phyloP scores from a whole-genome alignment of 805 yeast species.

The Kodamaea sagamina region DNA sequence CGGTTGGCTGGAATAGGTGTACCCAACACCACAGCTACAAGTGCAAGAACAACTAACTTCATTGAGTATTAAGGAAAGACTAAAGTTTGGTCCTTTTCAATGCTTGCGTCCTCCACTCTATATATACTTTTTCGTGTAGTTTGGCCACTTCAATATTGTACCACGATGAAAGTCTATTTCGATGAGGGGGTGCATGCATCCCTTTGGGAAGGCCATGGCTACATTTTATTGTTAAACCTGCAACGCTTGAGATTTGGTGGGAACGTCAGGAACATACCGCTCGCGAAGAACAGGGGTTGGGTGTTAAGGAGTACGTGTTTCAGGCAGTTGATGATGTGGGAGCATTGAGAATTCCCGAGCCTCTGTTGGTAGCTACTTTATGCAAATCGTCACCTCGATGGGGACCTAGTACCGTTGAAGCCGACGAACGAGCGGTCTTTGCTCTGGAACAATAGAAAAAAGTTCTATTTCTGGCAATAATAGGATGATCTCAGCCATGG shows the following conservation, averaged over 20 bases:
- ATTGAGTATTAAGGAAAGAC: slow-evolving; percentile 4
- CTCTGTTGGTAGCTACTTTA: too few species aligned
- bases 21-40: slow-evolving; percentile 16
- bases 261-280: too few species aligned
- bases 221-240: background rate
- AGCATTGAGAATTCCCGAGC: too few species aligned
- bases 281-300: background rate
- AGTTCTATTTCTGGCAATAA: background rate
- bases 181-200: too few species aligned
- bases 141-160: background rate
- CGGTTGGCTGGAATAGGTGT: slow-evolving; percentile 36
- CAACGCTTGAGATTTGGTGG: background rate
- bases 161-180: too few species aligned
- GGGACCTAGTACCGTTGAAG: slow-evolving; percentile 1
- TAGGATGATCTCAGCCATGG: background rate
- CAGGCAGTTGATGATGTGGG: too few species aligned
- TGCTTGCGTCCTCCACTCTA: background rate
- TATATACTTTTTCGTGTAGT: background rate
- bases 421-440: background rate
- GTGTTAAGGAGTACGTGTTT: too few species aligned
- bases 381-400: background rate
- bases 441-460: background rate
- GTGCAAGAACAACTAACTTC: slow-evolving; percentile 8
- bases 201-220: background rate
- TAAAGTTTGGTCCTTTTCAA: background rate